Percentiles rank a stretch among this genome's conserved stretches.
phyloP scores from a whole-genome alignment of 208 protist species.

The Tetramitus jugosus region DNA sequence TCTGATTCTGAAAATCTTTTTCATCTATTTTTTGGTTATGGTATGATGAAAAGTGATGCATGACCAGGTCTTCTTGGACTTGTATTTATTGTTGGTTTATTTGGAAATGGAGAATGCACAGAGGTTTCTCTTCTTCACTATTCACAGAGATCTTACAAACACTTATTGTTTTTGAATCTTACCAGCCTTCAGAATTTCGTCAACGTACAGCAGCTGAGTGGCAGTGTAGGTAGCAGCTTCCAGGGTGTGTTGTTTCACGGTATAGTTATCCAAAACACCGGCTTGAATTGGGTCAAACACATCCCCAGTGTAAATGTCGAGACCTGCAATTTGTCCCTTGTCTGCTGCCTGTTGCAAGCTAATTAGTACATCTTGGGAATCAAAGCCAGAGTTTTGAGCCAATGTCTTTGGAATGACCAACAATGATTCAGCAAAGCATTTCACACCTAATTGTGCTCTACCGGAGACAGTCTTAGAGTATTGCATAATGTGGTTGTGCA shows the following conservation, averaged over 20 bases:
- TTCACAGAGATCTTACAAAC: too few relatives aligned
- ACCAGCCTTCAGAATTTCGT: slow-evolving; percentile 99
- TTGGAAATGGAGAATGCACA: too few relatives aligned
- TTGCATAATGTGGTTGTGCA: slow-evolving; percentile 79
- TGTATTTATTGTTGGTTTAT: too few relatives aligned
- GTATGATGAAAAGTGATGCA: too few relatives aligned
- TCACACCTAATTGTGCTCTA: slow-evolving; percentile 89
- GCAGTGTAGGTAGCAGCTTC: slow-evolving; percentile 55
- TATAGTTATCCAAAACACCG: slow-evolving; percentile 96
- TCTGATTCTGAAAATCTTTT: too few relatives aligned
- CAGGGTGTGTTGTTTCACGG: slow-evolving; percentile 96
- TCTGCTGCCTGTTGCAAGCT: slow-evolving; percentile 79
- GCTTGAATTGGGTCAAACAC: slow-evolving; percentile 77
- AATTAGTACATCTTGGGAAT: slow-evolving; percentile 91
- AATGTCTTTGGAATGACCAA: slow-evolving; percentile 97
- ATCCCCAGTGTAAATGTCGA: slow-evolving; percentile 94
- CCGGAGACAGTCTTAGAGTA: slow-evolving; percentile 59
- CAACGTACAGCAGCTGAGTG: slow-evolving; percentile 58
- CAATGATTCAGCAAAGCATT: slow-evolving; percentile 96
- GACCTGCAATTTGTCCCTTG: slow-evolving; percentile 62
- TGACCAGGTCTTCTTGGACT: too few relatives aligned
- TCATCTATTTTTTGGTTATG: too few relatives aligned
- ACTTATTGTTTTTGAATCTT: slow-evolving; percentile 18
- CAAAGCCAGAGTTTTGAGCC: slow-evolving; percentile 94
- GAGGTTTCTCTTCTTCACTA: too few relatives aligned